phyloP scores from a whole-genome alignment of 495 filamentous ascomycete genomes.

The Neurospora sp. region DNA sequence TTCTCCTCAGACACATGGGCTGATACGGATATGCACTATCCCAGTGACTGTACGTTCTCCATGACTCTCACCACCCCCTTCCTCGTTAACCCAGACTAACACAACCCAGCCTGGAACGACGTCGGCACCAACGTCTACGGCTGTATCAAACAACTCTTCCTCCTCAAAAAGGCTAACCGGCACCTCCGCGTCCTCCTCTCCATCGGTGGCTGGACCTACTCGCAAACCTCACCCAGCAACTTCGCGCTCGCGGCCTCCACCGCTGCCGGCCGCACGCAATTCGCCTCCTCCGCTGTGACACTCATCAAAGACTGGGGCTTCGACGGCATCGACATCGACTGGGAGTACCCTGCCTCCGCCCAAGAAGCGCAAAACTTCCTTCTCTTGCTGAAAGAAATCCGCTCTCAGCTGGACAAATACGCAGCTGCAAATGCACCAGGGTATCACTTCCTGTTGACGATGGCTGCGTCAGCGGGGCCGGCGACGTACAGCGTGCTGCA shows the following conservation, averaged over 20 bases:
- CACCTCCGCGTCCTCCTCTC: slow-evolving; percentile 79
- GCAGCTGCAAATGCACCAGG: slow-evolving; percentile 36
- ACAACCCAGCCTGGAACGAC: slow-evolving; percentile 32
- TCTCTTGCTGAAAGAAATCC: slow-evolving; percentile 54
- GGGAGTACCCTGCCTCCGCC: slow-evolving; percentile 46
- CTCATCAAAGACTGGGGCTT: slow-evolving; percentile 53
- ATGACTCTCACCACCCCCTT: too few relatives aligned
- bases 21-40: slow-evolving; percentile 70
- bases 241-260: slow-evolving; percentile 62
- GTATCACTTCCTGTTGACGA: slow-evolving; percentile 62
- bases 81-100: too few relatives aligned
- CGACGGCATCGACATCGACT: slow-evolving; percentile 39
- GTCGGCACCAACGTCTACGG: slow-evolving; percentile 62
- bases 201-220: slow-evolving; percentile 89
- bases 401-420: slow-evolving; percentile 56
- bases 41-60: slow-evolving; percentile 27
- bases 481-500: slow-evolving; percentile 47
- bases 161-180: slow-evolving; percentile 75
- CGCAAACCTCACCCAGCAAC: slow-evolving; percentile 37
- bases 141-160: slow-evolving; percentile 76
- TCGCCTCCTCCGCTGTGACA: slow-evolving; percentile 54
- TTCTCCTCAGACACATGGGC: slow-evolving; percentile 49
- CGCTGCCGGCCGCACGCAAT: slow-evolving; percentile 41
- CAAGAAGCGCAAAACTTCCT: slow-evolving; percentile 63
- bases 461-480: slow-evolving; percentile 54